Evolutionary conservation across 306 rosid species (phyloP), one percentile per base, ranked within the genome.

Genomic region (Amphicarpaea edgeworthii): DNA sequence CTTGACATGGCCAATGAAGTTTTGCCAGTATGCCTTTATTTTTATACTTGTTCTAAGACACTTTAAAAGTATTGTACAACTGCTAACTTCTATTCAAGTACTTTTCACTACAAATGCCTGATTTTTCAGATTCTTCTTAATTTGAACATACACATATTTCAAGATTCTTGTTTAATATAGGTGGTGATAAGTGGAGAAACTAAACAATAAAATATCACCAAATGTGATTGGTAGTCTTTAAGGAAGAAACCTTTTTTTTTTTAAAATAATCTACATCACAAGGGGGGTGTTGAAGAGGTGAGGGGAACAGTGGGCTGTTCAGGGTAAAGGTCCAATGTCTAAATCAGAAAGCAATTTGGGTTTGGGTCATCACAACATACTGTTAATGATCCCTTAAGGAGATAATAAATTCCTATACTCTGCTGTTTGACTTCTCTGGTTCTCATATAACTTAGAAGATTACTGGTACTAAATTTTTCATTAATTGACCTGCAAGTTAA

Each of bases 1-100:
- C 96, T 94, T 51, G 97, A 94, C 79, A 90, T 94, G 95, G 96
- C 97, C 79, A 90, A 91, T 79, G 97, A 91, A 86, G 97, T 94
- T 45, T 86, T 94, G 77, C 96, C 98, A 7, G 98, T 91, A 90
- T 32, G 91, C 78, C 69, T 81, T 42, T 17, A 42, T 57, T 55
- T 80, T 43, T 57, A 73, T 77, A 64, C 78, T 63, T 73, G 45
- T 70, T 78, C 73, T 68, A 24, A 34, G 76, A 68, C 28, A 40
- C 66, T 42, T 15, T 45, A 19, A 14, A 57, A 67, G 37, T 49
- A 21, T 74, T 42, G 40, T 64, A 42, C 32, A 32, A 78, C 38
- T 58, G 50, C 73, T 67, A 41, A 42, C 54, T 65, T 77, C 42
- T 58, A 43, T 81, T 68, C 61, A 69, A 53, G 64, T 54, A 41